These are phyloP conservation scores for Discostella stelligera DNA, from an alignment of 352 stramenopile species.

Conservation along the genomic window DNA sequence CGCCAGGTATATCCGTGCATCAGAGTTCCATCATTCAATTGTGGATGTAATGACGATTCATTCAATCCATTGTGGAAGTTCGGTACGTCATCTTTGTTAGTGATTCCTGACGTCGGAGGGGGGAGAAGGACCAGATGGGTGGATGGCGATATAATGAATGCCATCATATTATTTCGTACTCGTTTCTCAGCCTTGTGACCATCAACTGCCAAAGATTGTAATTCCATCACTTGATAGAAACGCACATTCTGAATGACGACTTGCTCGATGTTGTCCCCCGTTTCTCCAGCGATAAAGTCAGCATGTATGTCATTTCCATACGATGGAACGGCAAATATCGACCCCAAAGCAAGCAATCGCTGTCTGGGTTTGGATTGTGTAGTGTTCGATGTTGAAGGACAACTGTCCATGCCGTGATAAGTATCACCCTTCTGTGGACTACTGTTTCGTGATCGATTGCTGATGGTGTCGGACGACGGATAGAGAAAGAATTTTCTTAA, in stretches of 20 bases:
- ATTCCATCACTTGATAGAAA: slow-evolving; percentile 43
- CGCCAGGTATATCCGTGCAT: slow-evolving; percentile 18
- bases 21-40: neutral
- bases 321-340: slow-evolving; percentile 34
- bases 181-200: neutral
- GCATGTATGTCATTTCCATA: neutral
- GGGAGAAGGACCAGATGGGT: slow-evolving; percentile 35
- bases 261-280: neutral
- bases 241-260: slow-evolving; percentile 12
- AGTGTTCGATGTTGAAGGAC: neutral
- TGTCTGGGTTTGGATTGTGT: slow-evolving; percentile 19
- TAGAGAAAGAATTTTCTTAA: slow-evolving; percentile 37
- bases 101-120: neutral
- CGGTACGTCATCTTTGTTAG: neutral
- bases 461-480: neutral
- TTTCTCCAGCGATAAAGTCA: neutral
- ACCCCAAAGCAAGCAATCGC: slow-evolving; percentile 31
- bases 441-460: neutral
- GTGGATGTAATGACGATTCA: neutral
- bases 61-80: neutral
- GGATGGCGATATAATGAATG: slow-evolving; percentile 36
- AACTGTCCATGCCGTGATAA: neutral
- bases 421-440: neutral
- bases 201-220: slow-evolving; percentile 7
- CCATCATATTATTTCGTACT: neutral